These are phyloP conservation scores for Haplographium delicatum DNA, from an alignment of 495 filamentous ascomycete species.

Conservation along the genomic window DNA sequence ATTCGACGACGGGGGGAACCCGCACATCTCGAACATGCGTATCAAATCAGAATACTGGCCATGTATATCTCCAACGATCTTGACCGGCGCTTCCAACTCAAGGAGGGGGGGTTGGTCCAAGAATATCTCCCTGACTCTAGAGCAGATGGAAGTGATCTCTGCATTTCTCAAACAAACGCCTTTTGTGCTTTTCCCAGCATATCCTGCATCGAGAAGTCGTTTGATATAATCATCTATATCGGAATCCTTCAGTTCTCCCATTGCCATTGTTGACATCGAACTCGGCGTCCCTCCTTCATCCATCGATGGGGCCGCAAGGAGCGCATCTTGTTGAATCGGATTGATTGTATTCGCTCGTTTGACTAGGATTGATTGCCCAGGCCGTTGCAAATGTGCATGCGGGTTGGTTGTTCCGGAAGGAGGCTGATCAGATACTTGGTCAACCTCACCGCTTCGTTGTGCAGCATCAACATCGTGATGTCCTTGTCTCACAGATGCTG, in stretches of 20 bases:
- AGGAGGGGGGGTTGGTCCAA: slow-evolving; percentile 87
- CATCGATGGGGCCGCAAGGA: slow-evolving; percentile 24
- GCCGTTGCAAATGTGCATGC: slow-evolving; percentile 43
- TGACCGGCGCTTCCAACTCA: slow-evolving; percentile 93
- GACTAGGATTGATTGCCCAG: slow-evolving; percentile 75
- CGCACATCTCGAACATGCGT: slow-evolving; percentile 98
- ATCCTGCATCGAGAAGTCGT: slow-evolving; percentile 87
- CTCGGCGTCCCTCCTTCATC: slow-evolving; percentile 24
- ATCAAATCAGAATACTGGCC: slow-evolving; percentile 98
- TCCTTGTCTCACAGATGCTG: slow-evolving; percentile 65
- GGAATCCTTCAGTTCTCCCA: slow-evolving; percentile 77
- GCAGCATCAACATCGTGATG: slow-evolving; percentile 76
- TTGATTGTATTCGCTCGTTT: slow-evolving; percentile 62
- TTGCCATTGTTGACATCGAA: slow-evolving; percentile 47
- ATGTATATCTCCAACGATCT: slow-evolving; percentile 98
- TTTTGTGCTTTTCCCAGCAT: slow-evolving; percentile 96
- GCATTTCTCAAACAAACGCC: slow-evolving; percentile 95
- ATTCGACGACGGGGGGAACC: slow-evolving; percentile 90
- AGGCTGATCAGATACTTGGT: slow-evolving; percentile 90
- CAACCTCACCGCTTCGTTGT: slow-evolving; percentile 84
- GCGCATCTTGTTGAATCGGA: slow-evolving; percentile 34
- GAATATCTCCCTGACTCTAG: slow-evolving; percentile 79
- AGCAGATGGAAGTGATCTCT: slow-evolving; percentile 90
- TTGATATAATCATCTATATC: slow-evolving; percentile 98
- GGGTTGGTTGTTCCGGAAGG: slow-evolving; percentile 56